Conservation (phyloP, 306 rosid genomes). For the Trifolium repens region DNA sequence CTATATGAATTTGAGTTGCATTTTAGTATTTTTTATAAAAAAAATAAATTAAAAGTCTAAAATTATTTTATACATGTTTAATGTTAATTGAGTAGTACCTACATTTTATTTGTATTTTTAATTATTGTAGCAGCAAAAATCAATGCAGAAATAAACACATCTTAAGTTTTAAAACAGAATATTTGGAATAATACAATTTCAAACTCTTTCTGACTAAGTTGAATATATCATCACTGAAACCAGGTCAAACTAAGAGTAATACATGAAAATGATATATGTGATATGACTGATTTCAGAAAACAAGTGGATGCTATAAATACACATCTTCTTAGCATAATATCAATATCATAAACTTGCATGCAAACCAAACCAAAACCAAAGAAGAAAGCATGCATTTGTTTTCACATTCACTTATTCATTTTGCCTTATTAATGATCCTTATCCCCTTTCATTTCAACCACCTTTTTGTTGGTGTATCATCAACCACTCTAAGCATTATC, state of each 20-base stretch:
- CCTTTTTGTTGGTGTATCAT: slow-evolving; percentile 39
- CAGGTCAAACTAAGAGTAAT: not conserved
- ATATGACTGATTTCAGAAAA: not conserved
- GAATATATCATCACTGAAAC: not conserved
- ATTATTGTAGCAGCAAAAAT: too few relatives aligned
- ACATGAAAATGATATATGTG: slow-evolving; percentile 14
- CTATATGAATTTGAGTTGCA: too few relatives aligned
- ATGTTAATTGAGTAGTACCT: too few relatives aligned
- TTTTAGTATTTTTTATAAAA: too few relatives aligned
- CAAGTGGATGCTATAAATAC: slow-evolving; percentile 21
- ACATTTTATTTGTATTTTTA: too few relatives aligned
- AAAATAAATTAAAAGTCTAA: too few relatives aligned
- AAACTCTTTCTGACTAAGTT: not conserved
- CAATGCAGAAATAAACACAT: too few relatives aligned
- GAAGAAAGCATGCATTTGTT: slow-evolving; percentile 44
- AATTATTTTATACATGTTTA: too few relatives aligned
- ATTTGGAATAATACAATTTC: too few relatives aligned
- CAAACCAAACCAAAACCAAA: not conserved
- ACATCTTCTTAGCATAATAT: not conserved
- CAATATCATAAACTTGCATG: slow-evolving; percentile 21
- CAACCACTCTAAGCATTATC: slow-evolving; percentile 47
- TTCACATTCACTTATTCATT: slow-evolving; percentile 17
- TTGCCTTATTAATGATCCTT: slow-evolving; percentile 33
- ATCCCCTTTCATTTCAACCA: not conserved
- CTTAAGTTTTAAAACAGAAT: too few relatives aligned